Evolutionary conservation across 2,329 filamentous ascomycete genomes (phyloP), one percentile per base, ranked within the genome.

Genomic region (Penicillium fuscoglaucum): DNA sequence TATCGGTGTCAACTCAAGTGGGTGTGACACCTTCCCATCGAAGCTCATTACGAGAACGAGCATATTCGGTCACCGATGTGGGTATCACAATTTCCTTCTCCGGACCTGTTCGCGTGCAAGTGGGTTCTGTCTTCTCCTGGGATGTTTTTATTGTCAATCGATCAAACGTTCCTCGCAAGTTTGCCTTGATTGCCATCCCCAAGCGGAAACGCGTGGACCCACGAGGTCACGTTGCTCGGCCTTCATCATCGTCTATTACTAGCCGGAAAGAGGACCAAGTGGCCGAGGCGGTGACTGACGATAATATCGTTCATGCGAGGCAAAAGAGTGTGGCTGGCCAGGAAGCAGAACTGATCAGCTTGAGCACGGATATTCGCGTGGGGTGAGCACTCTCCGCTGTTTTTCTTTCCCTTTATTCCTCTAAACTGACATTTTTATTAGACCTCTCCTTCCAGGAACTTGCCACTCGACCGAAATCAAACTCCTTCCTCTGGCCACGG

Each of bases 61-160:
- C 73, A n/a, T 74, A 74, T 58, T 72, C 72, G 15, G 65, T 71
- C 1, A 75, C 75, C 13, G 73, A 78, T 46, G 61, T 79, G 48
- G 82, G 79, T 9, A 72, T 87, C 21, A 83, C 79, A 0, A 77
- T 87, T 43, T 84, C 83, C 1, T 82, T 87, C 62, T 80, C 80
- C 6, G 82, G 82, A 0, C 83, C 84, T 4, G 68, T 73, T 6
- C 74, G 69, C 17, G 80, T 83, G 12, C 68, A 74, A 9, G 79
- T 84, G n/a, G 82, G 82, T 13, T 74, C 80, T 39, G 73, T 79
- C 4, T 86, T 87, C 66, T 74, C 75, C 9, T 84, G 84, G 79
- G 74, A 78, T 40, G 74, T 87, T 4, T 84, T 87, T 59, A 81
- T 87, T 40, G 80, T 86, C 55, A 87, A 87, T 63, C 80, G 81